phyloP scores from a whole-genome alignment of 192 early-diverging fungal species.

The Backusella mclennaniae region DNA sequence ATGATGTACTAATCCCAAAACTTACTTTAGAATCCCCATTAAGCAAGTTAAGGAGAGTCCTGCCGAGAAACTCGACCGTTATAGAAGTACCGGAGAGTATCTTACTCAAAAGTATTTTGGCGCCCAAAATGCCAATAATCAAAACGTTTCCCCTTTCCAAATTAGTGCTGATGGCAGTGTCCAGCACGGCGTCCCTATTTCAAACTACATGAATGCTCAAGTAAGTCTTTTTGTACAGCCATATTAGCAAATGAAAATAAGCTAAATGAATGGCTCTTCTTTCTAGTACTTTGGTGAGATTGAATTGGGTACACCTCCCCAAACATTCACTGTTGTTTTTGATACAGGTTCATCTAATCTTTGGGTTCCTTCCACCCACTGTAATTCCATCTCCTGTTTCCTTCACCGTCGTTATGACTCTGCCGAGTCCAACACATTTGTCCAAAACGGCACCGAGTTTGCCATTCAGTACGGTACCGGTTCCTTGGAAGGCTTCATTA shows the following conservation, averaged over 20 bases:
- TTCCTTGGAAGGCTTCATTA: constrained; percentile 92
- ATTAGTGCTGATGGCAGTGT: constrained; percentile 41
- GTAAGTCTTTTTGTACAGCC: constrained; percentile 11
- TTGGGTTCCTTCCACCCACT: constrained; percentile 94
- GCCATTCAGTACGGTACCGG: constrained; percentile 93
- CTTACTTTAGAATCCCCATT: constrained; percentile 47
- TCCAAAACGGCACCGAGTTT: constrained; percentile 90
- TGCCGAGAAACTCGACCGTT: constrained; percentile 58
- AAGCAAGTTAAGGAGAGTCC: constrained; percentile 68
- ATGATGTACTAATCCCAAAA: not conserved
- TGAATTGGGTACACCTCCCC: constrained; percentile 83
- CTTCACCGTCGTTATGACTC: constrained; percentile 88
- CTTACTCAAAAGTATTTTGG: constrained; percentile 83
- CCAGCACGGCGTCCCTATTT: constrained; percentile 73
- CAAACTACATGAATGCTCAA: constrained; percentile 94
- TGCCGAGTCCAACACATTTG: constrained; percentile 72
- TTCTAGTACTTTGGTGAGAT: constrained; percentile 90
- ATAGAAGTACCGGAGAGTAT: constrained; percentile 60
- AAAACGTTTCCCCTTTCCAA: constrained; percentile 7
- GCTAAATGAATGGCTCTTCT: not conserved
- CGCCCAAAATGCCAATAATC: not conserved
- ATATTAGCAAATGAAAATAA: not conserved
- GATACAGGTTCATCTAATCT: constrained; percentile 95
- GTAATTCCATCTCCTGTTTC: constrained; percentile 92
- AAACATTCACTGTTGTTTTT: constrained; percentile 91